phyloP scores from a whole-genome alignment of 2,329 filamentous ascomycete species.

The Phaeophleospora eucalypticola region DNA sequence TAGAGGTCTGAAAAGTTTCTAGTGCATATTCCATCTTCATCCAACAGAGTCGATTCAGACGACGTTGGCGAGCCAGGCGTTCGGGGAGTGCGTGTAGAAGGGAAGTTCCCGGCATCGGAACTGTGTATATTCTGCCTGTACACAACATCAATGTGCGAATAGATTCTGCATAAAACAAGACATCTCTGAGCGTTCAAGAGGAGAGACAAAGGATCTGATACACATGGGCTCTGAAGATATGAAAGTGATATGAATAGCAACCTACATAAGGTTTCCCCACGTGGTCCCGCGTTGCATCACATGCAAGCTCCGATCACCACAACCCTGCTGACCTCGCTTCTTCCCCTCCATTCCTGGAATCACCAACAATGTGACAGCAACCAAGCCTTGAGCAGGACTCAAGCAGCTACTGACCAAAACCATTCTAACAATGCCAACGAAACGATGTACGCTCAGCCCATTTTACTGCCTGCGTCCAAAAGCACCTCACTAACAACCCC shows the following conservation, averaged over 20 bases:
- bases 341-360: not conserved
- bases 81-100: not conserved
- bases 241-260: not conserved
- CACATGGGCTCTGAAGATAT: not conserved
- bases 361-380: conserved; percentile 1
- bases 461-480: too few relatives aligned
- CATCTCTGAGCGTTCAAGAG: too few relatives aligned
- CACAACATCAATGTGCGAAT: conserved; percentile 11
- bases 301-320: not conserved
- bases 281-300: not conserved
- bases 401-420: conserved; percentile 3
- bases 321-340: not conserved
- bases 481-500: conserved; percentile 5
- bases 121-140: conserved; percentile 12
- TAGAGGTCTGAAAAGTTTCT: conserved; percentile 40
- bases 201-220: too few relatives aligned
- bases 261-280: not conserved
- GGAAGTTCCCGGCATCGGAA: not conserved
- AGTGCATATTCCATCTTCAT: not conserved
- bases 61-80: conserved; percentile 5
- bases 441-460: conserved; percentile 1
- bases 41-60: not conserved
- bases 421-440: conserved; percentile 4
- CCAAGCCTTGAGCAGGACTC: conserved; percentile 19
- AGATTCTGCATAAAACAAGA: not conserved